Evolutionary conservation across 1,284 basidiomycete genomes (phyloP), one percentile per base, ranked within the genome.

Genomic region (Ceratobasidium sp.): DNA sequence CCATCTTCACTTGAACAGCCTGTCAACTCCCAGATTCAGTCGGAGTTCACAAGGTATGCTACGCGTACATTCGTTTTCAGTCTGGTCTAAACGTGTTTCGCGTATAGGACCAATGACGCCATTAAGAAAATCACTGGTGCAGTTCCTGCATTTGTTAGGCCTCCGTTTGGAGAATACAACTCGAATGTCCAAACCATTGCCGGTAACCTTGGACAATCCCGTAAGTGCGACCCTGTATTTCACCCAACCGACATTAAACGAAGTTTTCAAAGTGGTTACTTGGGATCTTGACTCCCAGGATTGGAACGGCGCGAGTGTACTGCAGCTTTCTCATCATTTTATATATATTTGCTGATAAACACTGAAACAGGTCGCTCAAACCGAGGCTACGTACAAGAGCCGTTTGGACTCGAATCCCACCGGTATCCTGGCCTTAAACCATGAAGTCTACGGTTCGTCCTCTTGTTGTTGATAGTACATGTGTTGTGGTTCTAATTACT

Each of bases 21-120:
- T 23, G 55, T 79, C 57, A 73, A 82, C 36, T 36, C 41, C 65
- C 65, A 70, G 21, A 70, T 70, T n/a, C 52, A 41, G 39, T 70
- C 65, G 14, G 65, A 70, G 43, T 58, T 70, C 43, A n/a, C 23
- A 1, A 70, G 65, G 65, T 70, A 21, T 23, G 53, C 28, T 21
- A 16, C 30, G 10, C 32, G 12, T 41, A n/a, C n/a, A n/a, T n/a
- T n/a, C n/a, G n/a, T n/a, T n/a, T n/a, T n/a, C n/a, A n/a, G n/a
- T n/a, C n/a, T n/a, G n/a, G n/a, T n/a, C n/a, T n/a, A n/a, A n/a
- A n/a, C n/a, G n/a, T n/a, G n/a, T n/a, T n/a, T n/a, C n/a, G 21
- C 36, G 53, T 45, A 59, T 21, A 55, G 46, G 32, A 46, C 57
- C 43, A 59, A 67, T 58, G 72, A 72, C 32, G 74, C 74, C 0